These are phyloP conservation scores for Platanthera zijinensis DNA, from an alignment of 106 monocot genomes.

Conservation along the genomic window DNA sequence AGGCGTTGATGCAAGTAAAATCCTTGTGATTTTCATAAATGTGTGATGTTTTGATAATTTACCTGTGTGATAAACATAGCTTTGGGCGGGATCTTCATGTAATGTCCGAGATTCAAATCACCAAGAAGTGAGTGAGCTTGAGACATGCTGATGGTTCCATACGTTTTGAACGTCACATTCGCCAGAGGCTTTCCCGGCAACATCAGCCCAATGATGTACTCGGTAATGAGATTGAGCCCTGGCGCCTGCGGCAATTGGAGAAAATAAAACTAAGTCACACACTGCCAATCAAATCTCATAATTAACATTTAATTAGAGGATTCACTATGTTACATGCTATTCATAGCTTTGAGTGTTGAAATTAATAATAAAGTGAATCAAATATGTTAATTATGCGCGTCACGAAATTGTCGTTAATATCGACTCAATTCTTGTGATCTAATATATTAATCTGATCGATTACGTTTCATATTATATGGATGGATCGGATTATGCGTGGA, in stretches of 20 bases:
- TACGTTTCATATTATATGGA: no score
- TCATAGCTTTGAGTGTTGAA: no score
- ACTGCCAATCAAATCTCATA: not conserved
- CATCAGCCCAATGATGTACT: conserved; percentile 70
- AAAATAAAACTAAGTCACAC: not conserved
- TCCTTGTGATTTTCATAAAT: no score
- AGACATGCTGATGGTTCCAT: conserved; percentile 73
- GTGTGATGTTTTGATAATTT: not conserved
- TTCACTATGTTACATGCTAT: no score
- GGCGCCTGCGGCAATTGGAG: conserved; percentile 39
- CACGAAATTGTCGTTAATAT: no score
- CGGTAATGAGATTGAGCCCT: conserved; percentile 74
- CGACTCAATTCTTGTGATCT: no score
- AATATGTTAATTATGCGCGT: no score
- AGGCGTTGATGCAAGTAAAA: no score
- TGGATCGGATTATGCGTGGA: no score
- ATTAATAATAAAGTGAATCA: no score
- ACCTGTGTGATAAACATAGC: conserved; percentile 85
- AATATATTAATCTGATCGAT: no score
- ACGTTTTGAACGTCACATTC: conserved; percentile 85
- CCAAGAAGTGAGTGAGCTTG: conserved; percentile 63
- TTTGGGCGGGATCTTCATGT: conserved; percentile 95
- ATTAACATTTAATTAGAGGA: no score
- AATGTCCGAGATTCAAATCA: conserved; percentile 85
- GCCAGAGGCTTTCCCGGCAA: conserved; percentile 78